Conservation (phyloP, 805 yeast genomes). For the Zygosaccharomyces kombuchaensis region DNA sequence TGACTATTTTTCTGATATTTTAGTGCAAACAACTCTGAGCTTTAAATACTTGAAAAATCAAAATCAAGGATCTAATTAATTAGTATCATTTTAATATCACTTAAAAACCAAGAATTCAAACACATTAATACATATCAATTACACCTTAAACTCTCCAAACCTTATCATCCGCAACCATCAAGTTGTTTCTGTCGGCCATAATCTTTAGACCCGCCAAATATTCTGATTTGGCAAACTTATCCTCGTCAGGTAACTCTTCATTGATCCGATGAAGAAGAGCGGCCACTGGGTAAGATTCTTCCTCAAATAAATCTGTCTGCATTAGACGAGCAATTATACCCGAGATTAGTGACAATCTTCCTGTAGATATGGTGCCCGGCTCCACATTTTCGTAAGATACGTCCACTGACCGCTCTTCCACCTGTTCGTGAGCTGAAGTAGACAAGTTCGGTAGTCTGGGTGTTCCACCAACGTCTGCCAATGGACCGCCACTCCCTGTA, state of each 20-base stretch:
- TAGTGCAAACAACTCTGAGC: too few species aligned
- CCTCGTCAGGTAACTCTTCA: conserved; percentile 44
- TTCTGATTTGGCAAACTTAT: conserved; percentile 42
- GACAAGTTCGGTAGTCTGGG: conserved; percentile 22
- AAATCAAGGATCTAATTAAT: not conserved
- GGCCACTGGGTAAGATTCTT: conserved; percentile 41
- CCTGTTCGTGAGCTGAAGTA: conserved; percentile 18
- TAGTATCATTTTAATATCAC: not conserved
- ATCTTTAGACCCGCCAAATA: conserved; percentile 41
- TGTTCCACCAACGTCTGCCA: conserved; percentile 22
- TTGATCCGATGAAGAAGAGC: conserved; percentile 41
- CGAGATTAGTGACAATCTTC: conserved; percentile 46
- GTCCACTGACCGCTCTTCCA: conserved; percentile 21
- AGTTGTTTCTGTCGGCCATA: conserved; percentile 43
- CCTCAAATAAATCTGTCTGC: conserved; percentile 42
- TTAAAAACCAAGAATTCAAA: not conserved
- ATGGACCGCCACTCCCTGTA: conserved; percentile 17
- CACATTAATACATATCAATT: not conserved
- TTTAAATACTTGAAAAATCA: not conserved
- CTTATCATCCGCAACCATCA: conserved; percentile 46
- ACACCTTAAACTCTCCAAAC: conserved; percentile 41
- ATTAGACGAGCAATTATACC: conserved; percentile 45
- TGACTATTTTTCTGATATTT: too few species aligned
- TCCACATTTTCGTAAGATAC: conserved; percentile 19
- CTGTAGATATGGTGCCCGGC: conserved; percentile 43